phyloP scores from a whole-genome alignment of 768 basidiomycete genomes.

The Mycena kentingensis region DNA sequence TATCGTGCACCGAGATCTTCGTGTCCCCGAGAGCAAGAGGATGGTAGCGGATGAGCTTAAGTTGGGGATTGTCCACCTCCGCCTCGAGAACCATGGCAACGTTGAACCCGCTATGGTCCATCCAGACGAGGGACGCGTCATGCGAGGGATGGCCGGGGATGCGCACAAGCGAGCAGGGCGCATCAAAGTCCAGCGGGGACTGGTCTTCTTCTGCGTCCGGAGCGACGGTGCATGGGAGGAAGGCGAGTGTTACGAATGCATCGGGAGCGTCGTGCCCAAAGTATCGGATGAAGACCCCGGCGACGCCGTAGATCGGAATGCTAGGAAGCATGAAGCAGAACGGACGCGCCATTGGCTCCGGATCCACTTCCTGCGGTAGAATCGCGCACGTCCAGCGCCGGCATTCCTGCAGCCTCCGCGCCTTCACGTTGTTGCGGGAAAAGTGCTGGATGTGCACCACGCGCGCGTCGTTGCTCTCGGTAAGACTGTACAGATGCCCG shows the following conservation, averaged over 20 bases:
- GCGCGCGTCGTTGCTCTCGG: background rate
- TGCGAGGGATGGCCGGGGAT: background rate
- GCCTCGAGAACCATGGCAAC: background rate
- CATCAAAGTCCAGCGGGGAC: background rate
- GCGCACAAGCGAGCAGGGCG: background rate
- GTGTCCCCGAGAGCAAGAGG: background rate
- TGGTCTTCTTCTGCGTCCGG: background rate
- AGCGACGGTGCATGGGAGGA: background rate
- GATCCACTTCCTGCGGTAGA: background rate
- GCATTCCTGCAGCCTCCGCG: background rate
- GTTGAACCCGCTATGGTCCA: slow-evolving; percentile 1
- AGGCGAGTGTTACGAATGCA: background rate
- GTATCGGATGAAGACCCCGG: background rate
- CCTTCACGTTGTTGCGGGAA: background rate
- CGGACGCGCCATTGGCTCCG: background rate
- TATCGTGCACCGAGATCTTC: slow-evolving; percentile 3
- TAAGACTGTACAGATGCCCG: background rate
- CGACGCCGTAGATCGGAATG: background rate
- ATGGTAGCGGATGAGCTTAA: background rate
- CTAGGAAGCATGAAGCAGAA: background rate
- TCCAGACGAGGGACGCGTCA: background rate
- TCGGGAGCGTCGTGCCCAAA: background rate
- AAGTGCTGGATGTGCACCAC: background rate
- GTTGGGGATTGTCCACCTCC: background rate
- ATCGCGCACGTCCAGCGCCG: background rate